Conservation (phyloP, 2,329 filamentous ascomycete species). For the Orbilia blumenaviensis region DNA sequence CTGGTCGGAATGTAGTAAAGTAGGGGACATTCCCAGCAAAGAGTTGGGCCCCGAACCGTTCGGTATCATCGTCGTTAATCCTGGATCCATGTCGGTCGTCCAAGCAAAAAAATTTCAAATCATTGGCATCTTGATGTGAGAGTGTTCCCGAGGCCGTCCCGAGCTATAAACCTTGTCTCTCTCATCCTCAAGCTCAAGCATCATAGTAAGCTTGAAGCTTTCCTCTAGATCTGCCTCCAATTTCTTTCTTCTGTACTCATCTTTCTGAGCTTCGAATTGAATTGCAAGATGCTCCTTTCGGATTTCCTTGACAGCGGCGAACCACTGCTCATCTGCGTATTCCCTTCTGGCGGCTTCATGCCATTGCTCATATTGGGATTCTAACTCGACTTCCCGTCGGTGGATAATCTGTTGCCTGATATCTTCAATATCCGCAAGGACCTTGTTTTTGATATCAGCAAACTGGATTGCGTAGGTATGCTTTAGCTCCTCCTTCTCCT, state of each 20-base stretch:
- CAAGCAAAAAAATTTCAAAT: conserved; percentile 24
- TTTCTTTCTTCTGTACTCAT: conserved; percentile 44
- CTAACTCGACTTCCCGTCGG: conserved; percentile 18
- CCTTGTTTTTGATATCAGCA: conserved; percentile 15
- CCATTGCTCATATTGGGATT: conserved; percentile 37
- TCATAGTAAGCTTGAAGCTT: conserved; percentile 50
- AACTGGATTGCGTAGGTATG: conserved; percentile 26
- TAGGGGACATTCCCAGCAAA: conserved; percentile 25
- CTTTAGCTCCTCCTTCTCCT: conserved; percentile 42
- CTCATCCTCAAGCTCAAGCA: conserved; percentile 50
- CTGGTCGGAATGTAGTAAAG: conserved; percentile 9
- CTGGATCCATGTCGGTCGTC: conserved; percentile 39
- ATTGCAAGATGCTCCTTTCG: conserved; percentile 49
- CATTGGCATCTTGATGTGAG: conserved; percentile 39
- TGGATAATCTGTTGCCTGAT: conserved; percentile 36
- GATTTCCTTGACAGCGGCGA: conserved; percentile 44
- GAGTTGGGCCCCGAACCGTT: neutral
- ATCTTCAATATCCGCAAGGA: conserved; percentile 35
- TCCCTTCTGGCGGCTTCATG: conserved; percentile 43
- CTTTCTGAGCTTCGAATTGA: conserved; percentile 52
- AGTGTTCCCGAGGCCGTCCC: conserved; percentile 27
- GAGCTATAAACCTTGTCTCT: conserved; percentile 53
- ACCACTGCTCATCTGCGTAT: conserved; percentile 51
- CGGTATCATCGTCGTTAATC: conserved; percentile 35
- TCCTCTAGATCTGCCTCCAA: conserved; percentile 46